Percentiles rank a stretch among this genome's conserved stretches.
Conservation (phyloP, 768 basidiomycete species). For the Myochromella boudieri region DNA sequence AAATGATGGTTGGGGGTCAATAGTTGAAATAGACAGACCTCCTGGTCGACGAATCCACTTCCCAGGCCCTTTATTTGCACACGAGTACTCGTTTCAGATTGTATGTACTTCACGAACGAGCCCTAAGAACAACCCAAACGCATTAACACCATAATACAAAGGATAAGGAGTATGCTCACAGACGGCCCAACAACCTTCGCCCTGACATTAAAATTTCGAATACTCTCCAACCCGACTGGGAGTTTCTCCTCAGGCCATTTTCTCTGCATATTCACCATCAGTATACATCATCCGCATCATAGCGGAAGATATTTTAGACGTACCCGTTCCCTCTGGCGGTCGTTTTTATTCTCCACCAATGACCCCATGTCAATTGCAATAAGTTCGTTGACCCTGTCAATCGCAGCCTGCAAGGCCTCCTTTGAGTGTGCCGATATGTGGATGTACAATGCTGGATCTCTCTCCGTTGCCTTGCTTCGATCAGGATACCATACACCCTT, state of each 20-base stretch:
- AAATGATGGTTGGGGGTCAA: too few relatives aligned
- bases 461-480: constrained; percentile 84
- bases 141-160: neutral
- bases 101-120: constrained; percentile 97
- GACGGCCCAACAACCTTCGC: constrained; percentile 97
- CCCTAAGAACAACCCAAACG: constrained; percentile 47
- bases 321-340: constrained; percentile 67
- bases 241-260: constrained; percentile 99
- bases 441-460: constrained; percentile 90
- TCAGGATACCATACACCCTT: constrained; percentile 98
- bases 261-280: constrained; percentile 56
- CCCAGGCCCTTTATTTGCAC: constrained; percentile 97
- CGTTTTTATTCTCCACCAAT: constrained; percentile 77
- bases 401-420: constrained; percentile 64
- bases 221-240: constrained; percentile 82
- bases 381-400: constrained; percentile 73
- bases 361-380: constrained; percentile 76
- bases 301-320: too few relatives aligned
- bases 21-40: too few relatives aligned
- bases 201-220: constrained; percentile 96
- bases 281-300: too few relatives aligned
- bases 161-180: constrained; percentile 41
- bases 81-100: constrained; percentile 91
- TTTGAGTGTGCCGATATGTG: constrained; percentile 81
- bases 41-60: constrained; percentile 92